A percentile compares a stretch with the other conserved stretches of the same genome.
phyloP scores from a whole-genome alignment of 208 protist species.

The Trypanosoma brucei region DNA sequence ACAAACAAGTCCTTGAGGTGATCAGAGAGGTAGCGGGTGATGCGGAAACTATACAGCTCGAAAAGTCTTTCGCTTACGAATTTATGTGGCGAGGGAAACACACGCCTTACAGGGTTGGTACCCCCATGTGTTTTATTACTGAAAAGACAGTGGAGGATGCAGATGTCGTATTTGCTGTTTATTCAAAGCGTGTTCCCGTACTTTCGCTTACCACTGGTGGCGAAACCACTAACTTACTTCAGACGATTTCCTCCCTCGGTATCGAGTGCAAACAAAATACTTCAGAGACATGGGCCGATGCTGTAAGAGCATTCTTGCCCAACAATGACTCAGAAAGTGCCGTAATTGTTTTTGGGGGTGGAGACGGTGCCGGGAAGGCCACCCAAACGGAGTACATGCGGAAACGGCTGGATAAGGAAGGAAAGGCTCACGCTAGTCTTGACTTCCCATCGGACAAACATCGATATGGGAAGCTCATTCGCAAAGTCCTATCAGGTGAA shows the following conservation, averaged over 20 bases:
- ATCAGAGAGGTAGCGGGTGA: slow-evolving; percentile 4
- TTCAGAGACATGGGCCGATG: slow-evolving; percentile 2
- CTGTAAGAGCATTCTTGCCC: slow-evolving; percentile 31
- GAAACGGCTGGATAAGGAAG: slow-evolving; percentile 26
- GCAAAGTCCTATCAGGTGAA: slow-evolving; percentile 77
- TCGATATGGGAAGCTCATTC: slow-evolving; percentile 74
- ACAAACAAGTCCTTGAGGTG: slow-evolving; percentile 5
- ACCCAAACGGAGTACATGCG: slow-evolving; percentile 80
- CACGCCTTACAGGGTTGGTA: neutral
- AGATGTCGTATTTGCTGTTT: slow-evolving; percentile 65
- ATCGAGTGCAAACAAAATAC: slow-evolving; percentile 4
- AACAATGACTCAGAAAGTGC: slow-evolving; percentile 11
- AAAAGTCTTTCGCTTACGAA: slow-evolving; percentile 4
- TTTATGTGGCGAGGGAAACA: neutral
- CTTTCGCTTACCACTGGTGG: slow-evolving; percentile 19
- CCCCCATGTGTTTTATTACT: slow-evolving; percentile 64
- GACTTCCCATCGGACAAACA: slow-evolving; percentile 85
- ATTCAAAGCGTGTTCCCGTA: slow-evolving; percentile 37
- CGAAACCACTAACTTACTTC: slow-evolving; percentile 10
- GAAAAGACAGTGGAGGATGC: slow-evolving; percentile 41
- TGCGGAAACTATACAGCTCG: slow-evolving; percentile 15
- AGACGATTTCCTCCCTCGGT: slow-evolving; percentile 33
- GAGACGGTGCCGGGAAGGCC: slow-evolving; percentile 88
- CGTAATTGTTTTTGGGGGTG: slow-evolving; percentile 85
- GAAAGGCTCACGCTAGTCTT: slow-evolving; percentile 43